phyloP scores from a whole-genome alignment of 148 eudicot genomes.

The Silene uniflora region DNA sequence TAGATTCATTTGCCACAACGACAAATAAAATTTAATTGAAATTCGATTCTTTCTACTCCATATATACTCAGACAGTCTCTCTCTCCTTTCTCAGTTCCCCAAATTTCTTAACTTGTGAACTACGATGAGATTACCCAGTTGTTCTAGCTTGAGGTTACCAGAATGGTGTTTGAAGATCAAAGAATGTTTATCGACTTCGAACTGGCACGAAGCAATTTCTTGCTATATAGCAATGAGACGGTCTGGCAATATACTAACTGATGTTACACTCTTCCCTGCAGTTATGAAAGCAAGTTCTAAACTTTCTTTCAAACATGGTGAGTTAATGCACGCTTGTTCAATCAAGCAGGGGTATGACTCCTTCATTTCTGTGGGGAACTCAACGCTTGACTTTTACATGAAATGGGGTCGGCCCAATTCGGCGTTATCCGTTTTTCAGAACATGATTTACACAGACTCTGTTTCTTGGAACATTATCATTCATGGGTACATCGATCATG shows the following conservation, averaged over 20 bases:
- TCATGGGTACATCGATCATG: slow-evolving; percentile 50
- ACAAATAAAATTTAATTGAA: slow-evolving; percentile 9
- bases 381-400: slow-evolving; percentile 54
- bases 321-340: slow-evolving; percentile 53
- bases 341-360: slow-evolving; percentile 58
- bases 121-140: slow-evolving; percentile 34
- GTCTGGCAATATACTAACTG: slow-evolving; percentile 36
- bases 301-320: slow-evolving; percentile 45
- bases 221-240: slow-evolving; percentile 34
- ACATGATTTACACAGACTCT: slow-evolving; percentile 44
- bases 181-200: slow-evolving; percentile 34
- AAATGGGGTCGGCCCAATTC: slow-evolving; percentile 46
- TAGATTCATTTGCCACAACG: slow-evolving; percentile 25
- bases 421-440: slow-evolving; percentile 35
- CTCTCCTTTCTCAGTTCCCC: neutral
- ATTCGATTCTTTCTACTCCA: neutral
- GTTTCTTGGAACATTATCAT: slow-evolving; percentile 79
- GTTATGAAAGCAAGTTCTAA: slow-evolving; percentile 57
- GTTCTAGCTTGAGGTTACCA: slow-evolving; percentile 26
- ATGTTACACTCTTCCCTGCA: slow-evolving; percentile 47
- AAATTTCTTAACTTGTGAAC: neutral
- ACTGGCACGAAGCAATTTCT: slow-evolving; percentile 48
- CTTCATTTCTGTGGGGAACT: slow-evolving; percentile 54
- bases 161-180: slow-evolving; percentile 38
- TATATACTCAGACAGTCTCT: neutral